Evolutionary conservation across 805 yeast genomes (phyloP).

Genomic region (Yamadazyma ubonensis): DNA sequence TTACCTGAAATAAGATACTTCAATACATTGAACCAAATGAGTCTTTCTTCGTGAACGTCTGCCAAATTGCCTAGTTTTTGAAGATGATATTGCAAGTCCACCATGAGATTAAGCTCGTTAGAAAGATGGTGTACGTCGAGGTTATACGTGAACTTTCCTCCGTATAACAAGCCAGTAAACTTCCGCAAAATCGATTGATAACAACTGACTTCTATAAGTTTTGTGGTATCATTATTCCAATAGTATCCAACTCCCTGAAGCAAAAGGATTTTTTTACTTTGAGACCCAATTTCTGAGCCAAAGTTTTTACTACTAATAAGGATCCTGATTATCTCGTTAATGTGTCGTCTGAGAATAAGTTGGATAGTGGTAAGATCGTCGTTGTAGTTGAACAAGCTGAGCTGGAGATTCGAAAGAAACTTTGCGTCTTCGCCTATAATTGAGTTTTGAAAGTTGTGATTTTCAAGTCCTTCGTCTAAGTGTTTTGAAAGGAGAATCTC

Average conservation of each 20-base stretch:
- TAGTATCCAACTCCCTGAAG: constrained; percentile 44
- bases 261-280: constrained; percentile 19
- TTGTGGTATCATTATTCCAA: constrained; percentile 43
- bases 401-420: constrained; percentile 42
- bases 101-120: constrained; percentile 42
- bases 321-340: constrained; percentile 42
- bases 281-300: constrained; percentile 12
- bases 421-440: constrained; percentile 46
- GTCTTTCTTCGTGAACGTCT: constrained; percentile 23
- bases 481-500: constrained; percentile 27
- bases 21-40: constrained; percentile 42
- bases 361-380: constrained; percentile 48
- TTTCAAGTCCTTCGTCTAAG: constrained; percentile 11
- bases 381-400: constrained; percentile 43
- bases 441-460: constrained; percentile 27
- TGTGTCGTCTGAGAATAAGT: constrained; percentile 42
- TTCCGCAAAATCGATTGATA: constrained; percentile 37
- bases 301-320: constrained; percentile 39
- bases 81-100: constrained; percentile 42
- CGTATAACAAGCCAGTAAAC: constrained; percentile 33
- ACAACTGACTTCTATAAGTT: constrained; percentile 40
- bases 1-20: constrained; percentile 43
- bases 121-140: constrained; percentile 34
- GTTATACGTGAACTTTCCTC: constrained; percentile 31
- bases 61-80: constrained; percentile 30